Evolutionary conservation across 768 basidiomycete genomes (phyloP).

Genomic region (Pleurotus tuber-regium): DNA sequence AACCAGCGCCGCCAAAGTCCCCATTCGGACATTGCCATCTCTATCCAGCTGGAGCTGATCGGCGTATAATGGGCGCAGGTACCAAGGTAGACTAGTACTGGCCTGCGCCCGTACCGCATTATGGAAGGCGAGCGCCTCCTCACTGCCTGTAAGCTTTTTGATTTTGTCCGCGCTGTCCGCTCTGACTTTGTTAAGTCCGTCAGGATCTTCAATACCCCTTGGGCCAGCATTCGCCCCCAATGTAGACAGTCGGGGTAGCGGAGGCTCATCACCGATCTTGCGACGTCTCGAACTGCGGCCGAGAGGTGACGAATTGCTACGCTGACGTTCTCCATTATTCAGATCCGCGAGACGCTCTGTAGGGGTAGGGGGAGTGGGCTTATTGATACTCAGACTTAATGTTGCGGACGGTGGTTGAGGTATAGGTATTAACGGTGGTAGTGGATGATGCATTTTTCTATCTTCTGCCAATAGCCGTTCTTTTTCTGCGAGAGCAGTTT

Average conservation of each 20-base stretch:
- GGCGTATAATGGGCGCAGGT: slow-evolving; percentile 55
- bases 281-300: not conserved
- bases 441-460: slow-evolving; percentile 19
- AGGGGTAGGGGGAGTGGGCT: slow-evolving; percentile 34
- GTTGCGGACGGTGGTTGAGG: slow-evolving; percentile 15
- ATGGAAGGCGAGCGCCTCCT: slow-evolving; percentile 39
- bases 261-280: slow-evolving; percentile 27
- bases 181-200: slow-evolving; percentile 24
- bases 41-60: slow-evolving; percentile 63
- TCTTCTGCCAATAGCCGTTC: slow-evolving; percentile 10
- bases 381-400: slow-evolving; percentile 22
- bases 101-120: slow-evolving; percentile 34
- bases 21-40: slow-evolving; percentile 66
- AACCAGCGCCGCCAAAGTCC: slow-evolving; percentile 69
- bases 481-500: not conserved
- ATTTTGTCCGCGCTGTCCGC: slow-evolving; percentile 30
- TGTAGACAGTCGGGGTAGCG: slow-evolving; percentile 30
- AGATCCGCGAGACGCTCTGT: slow-evolving; percentile 29
- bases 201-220: slow-evolving; percentile 30
- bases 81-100: slow-evolving; percentile 43
- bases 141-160: slow-evolving; percentile 36
- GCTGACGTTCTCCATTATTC: slow-evolving; percentile 4
- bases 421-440: slow-evolving; percentile 15
- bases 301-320: slow-evolving; percentile 9
- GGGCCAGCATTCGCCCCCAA: slow-evolving; percentile 27